Evolutionary conservation across 1,139 yeast genomes (phyloP).

Genomic region (Diutina rugosa): DNA sequence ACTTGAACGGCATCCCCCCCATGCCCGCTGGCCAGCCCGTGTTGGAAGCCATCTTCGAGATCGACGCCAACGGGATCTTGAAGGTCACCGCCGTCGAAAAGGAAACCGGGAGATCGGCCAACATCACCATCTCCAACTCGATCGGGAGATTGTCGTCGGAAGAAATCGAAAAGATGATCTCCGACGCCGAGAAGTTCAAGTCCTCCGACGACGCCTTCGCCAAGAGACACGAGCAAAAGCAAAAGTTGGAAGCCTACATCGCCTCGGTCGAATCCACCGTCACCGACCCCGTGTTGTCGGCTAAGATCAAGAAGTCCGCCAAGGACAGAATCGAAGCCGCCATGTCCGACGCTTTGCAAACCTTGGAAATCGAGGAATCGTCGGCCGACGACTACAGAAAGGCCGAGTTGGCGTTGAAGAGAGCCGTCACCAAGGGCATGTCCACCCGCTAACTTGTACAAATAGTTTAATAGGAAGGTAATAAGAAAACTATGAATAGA

Average conservation of each 20-base stretch:
- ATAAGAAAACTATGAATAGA: too few species aligned
- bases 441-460: constrained; percentile 66
- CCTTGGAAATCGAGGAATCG: constrained; percentile 94
- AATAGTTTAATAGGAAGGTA: constrained; percentile 1
- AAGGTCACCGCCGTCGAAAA: constrained; percentile 99
- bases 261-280: constrained; percentile 94
- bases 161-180: constrained; percentile 97
- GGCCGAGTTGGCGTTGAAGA: constrained; percentile 98
- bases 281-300: constrained; percentile 89
- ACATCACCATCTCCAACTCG: constrained; percentile 99
- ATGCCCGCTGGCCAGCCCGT: constrained; percentile 99
- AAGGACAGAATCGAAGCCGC: constrained; percentile 98
- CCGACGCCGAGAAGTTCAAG: constrained; percentile 98
- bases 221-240: constrained; percentile 99
- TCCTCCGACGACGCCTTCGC: constrained; percentile 98
- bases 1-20: constrained; percentile 98
- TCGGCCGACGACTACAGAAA: constrained; percentile 96
- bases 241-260: constrained; percentile 98
- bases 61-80: constrained; percentile 99
- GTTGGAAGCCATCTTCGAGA: constrained; percentile 98
- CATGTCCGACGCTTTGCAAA: constrained; percentile 95
- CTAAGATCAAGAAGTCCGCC: constrained; percentile 96
- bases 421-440: constrained; percentile 99
- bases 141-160: constrained; percentile 97
- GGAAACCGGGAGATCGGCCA: constrained; percentile 98